These are phyloP conservation scores for Aspergillus ellipticus DNA, from an alignment of 495 filamentous ascomycete genomes.

Conservation along the genomic window DNA sequence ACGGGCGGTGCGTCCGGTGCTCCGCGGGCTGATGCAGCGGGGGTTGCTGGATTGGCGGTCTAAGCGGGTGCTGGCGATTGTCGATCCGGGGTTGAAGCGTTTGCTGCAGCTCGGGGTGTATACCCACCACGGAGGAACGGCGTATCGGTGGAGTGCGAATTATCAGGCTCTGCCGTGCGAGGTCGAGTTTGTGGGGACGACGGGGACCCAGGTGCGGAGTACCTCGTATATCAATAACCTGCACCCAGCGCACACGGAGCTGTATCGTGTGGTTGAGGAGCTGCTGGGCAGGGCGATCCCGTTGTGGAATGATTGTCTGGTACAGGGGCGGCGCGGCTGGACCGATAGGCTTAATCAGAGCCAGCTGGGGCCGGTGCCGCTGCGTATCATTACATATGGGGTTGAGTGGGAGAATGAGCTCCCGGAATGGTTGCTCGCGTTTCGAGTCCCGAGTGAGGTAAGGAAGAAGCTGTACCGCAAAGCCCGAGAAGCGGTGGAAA, in stretches of 20 bases:
- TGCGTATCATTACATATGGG: not conserved
- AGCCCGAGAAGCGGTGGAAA: not conserved
- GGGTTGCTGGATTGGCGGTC: not conserved
- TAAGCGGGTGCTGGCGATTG: not conserved
- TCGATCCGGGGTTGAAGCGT: conserved; percentile 3
- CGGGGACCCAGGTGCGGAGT: not conserved
- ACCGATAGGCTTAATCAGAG: not conserved
- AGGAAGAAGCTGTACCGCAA: not conserved
- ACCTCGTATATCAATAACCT: not conserved
- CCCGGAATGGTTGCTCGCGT: not conserved
- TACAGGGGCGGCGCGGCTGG: not conserved
- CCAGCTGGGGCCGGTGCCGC: not conserved
- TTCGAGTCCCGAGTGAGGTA: not conserved
- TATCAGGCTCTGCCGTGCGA: not conserved
- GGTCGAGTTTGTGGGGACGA: not conserved
- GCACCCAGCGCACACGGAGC: not conserved
- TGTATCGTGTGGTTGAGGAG: not conserved
- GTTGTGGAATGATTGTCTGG: not conserved
- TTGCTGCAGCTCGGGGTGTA: too few species aligned
- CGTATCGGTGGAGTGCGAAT: not conserved
- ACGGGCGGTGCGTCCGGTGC: not conserved
- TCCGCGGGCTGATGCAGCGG: not conserved
- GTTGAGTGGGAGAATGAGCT: not conserved
- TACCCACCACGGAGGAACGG: too few species aligned
- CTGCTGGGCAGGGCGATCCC: not conserved